phyloP scores from a whole-genome alignment of 306 rosid genomes.

The Trichosanthes truncata region DNA sequence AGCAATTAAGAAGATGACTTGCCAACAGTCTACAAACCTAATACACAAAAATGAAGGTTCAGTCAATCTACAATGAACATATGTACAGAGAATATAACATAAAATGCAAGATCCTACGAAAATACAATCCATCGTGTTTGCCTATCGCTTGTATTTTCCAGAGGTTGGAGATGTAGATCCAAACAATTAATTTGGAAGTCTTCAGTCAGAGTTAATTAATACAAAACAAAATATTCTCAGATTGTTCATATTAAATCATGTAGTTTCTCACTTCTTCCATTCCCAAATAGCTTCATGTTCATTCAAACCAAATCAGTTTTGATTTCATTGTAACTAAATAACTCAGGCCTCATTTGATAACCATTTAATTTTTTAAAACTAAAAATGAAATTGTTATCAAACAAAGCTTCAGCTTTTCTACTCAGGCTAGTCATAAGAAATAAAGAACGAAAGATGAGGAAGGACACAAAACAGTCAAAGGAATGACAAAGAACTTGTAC shows the following conservation, averaged over 20 bases:
- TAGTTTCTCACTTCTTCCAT: not conserved
- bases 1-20: not conserved
- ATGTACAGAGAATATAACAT: not conserved
- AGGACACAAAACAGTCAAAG: not conserved
- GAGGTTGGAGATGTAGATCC: not conserved
- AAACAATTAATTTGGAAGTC: not conserved
- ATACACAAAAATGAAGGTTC: not conserved
- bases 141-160: not conserved
- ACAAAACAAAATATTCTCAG: not conserved
- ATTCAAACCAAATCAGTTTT: not conserved
- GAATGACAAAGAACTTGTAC: not conserved
- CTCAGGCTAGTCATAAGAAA: not conserved
- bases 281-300: not conserved
- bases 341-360: not conserved
- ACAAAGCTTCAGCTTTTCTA: not conserved
- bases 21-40: slow-evolving; percentile 4
- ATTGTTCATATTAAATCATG: not conserved
- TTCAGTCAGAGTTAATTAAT: not conserved
- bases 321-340: not conserved
- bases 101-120: not conserved
- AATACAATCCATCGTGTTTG: not conserved
- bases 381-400: too few relatives aligned
- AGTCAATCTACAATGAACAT: not conserved
- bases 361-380: too few relatives aligned
- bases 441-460: not conserved